Conservation (phyloP, 2,329 filamentous ascomycete genomes). For the Aciculosporium take region DNA sequence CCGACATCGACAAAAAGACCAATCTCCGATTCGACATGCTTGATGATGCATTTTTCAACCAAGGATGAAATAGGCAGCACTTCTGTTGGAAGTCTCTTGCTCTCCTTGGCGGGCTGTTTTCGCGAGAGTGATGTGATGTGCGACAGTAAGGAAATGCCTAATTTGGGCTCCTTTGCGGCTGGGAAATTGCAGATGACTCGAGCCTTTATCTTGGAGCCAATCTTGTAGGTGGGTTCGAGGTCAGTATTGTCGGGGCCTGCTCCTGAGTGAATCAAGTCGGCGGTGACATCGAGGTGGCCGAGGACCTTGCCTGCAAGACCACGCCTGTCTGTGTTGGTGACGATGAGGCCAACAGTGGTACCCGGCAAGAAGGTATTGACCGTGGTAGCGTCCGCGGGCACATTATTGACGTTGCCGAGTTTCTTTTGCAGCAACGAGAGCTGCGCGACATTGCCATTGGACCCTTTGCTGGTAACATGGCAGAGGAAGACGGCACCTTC, state of each 20-base stretch:
- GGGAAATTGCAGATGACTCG: conserved; percentile 83
- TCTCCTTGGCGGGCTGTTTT: conserved; percentile 24
- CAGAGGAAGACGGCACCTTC: conserved; percentile 78
- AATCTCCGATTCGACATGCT: conserved; percentile 63
- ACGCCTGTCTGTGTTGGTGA: conserved; percentile 58
- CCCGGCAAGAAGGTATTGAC: conserved; percentile 86
- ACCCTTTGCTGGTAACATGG: conserved; percentile 58
- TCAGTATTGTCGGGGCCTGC: conserved; percentile 54
- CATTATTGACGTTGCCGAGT: conserved; percentile 50
- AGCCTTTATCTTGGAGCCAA: conserved; percentile 71
- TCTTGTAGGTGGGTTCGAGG: conserved; percentile 63
- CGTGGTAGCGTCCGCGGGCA: conserved; percentile 63
- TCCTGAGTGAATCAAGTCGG: conserved; percentile 81
- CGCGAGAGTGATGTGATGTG: conserved; percentile 55
- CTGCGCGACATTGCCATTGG: conserved; percentile 74
- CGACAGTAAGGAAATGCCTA: conserved; percentile 80
- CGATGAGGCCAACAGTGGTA: conserved; percentile 71
- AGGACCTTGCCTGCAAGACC: conserved; percentile 86
- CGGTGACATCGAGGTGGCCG: conserved; percentile 79
- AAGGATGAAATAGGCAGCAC: conserved; percentile 58
- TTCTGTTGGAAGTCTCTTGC: conserved; percentile 37
- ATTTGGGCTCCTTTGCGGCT: conserved; percentile 60
- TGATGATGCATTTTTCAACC: conserved; percentile 63
- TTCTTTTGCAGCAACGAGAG: conserved; percentile 62
- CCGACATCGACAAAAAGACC: conserved; percentile 70